phyloP scores from a whole-genome alignment of 1,284 basidiomycete genomes.

The Rhodotorula sp. region DNA sequence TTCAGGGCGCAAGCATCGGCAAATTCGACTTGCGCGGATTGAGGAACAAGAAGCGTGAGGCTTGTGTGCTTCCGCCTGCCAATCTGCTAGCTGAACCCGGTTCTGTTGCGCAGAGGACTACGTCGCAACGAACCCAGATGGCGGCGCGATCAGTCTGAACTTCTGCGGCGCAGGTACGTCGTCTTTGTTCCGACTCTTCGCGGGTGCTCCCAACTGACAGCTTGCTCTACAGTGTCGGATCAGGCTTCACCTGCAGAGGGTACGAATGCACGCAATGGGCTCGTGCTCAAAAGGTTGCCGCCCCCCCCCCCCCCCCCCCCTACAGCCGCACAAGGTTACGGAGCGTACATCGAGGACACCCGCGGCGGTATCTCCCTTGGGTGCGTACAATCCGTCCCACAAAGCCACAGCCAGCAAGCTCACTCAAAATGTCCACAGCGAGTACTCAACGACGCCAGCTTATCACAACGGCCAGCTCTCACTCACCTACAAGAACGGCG shows the following conservation, averaged over 20 bases:
- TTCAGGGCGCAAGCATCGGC: conserved; percentile 17
- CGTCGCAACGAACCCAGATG: conserved; percentile 24
- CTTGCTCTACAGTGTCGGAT: conserved; percentile 50
- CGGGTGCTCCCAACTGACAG: conserved; percentile 45
- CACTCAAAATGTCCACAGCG: conserved; percentile 49
- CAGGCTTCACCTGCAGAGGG: conserved; percentile 56
- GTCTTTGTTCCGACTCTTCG: background rate
- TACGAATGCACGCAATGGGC: background rate
- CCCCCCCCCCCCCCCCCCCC: conserved; percentile 56
- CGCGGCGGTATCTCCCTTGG: conserved; percentile 70
- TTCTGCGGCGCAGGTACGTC: conserved; percentile 25
- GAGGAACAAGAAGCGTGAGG: conserved; percentile 6
- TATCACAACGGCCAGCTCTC: conserved; percentile 55
- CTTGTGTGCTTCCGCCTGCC: too few species aligned
- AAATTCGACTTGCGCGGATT: conserved; percentile 18
- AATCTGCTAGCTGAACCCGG: background rate
- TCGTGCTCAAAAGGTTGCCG: conserved; percentile 41
- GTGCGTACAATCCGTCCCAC: conserved; percentile 4
- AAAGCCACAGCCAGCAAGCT: background rate
- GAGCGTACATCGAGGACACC: conserved; percentile 60
- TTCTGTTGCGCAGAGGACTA: conserved; percentile 7
- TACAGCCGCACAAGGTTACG: conserved; percentile 56
- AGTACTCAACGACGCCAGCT: conserved; percentile 61
- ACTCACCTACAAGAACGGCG: conserved; percentile 60
- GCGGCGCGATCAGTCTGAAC: conserved; percentile 19